Conservation (phyloP, 495 filamentous ascomycete species). For the Penicilliopsis zonata region DNA sequence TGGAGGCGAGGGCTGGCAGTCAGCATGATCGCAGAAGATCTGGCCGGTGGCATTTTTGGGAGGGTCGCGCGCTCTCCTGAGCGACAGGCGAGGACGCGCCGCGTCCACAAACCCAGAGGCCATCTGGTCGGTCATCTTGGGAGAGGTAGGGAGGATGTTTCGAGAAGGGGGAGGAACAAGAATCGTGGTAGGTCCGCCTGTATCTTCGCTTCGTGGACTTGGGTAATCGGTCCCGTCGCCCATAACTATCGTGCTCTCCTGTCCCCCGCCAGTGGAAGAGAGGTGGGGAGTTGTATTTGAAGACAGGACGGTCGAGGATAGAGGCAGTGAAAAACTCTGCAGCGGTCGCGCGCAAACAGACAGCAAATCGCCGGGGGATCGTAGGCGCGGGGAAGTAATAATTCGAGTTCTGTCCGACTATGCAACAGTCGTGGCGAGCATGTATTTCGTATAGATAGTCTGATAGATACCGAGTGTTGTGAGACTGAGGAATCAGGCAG, state of each 20-base stretch:
- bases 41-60: slow-evolving; percentile 55
- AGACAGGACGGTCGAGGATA: background rate
- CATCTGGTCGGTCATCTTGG: slow-evolving; percentile 31
- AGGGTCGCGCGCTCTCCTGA: slow-evolving; percentile 41
- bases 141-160: slow-evolving; percentile 21
- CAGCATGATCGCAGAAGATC: slow-evolving; percentile 53
- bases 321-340: background rate
- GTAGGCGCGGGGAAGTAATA: background rate
- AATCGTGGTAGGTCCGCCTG: slow-evolving; percentile 24
- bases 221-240: slow-evolving; percentile 41
- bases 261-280: slow-evolving; percentile 24
- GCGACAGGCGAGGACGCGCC: slow-evolving; percentile 31
- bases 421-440: background rate
- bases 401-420: background rate
- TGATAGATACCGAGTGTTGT: background rate
- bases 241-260: slow-evolving; percentile 26
- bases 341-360: background rate
- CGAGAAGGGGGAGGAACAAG: slow-evolving; percentile 28
- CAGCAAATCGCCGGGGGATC: background rate
- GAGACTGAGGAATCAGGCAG: background rate
- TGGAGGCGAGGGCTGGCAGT: slow-evolving; percentile 42
- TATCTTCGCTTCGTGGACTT: slow-evolving; percentile 39
- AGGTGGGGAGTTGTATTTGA: slow-evolving; percentile 8
- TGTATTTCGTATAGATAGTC: background rate
- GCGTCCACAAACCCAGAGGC: slow-evolving; percentile 28